Percentiles rank a stretch among this genome's conserved stretches.
These are phyloP conservation scores for Saccharomycopsis oosterbeekiorum DNA, from an alignment of 805 yeast genomes.

Conservation along the genomic window DNA sequence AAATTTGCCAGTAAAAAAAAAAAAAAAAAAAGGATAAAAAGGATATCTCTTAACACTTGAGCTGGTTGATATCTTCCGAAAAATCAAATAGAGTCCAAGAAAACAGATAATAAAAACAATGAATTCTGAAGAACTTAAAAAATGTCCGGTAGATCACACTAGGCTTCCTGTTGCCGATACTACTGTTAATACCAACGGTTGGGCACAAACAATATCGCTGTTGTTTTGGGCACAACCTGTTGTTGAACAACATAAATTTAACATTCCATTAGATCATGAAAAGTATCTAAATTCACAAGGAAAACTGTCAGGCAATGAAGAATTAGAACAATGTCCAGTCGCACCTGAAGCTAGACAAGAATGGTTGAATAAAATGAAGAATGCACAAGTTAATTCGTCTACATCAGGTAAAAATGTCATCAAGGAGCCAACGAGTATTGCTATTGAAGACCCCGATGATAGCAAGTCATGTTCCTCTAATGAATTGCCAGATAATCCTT, in stretches of 20 bases:
- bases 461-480: conserved; percentile 30
- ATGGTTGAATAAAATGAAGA: conserved; percentile 36
- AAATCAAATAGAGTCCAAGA: neutral
- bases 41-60: neutral
- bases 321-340: conserved; percentile 45
- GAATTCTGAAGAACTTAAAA: neutral
- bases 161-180: neutral
- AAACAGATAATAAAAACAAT: neutral
- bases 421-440: conserved; percentile 1
- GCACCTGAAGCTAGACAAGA: conserved; percentile 49
- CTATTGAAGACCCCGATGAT: neutral
- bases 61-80: neutral
- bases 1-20: neutral
- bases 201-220: neutral
- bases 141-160: conserved; percentile 13
- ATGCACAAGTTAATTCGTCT: neutral
- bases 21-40: neutral
- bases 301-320: neutral
- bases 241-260: neutral
- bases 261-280: neutral
- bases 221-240: conserved; percentile 11
- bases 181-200: neutral
- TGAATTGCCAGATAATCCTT: conserved; percentile 28
- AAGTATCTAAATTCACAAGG: neutral
- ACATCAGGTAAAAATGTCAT: neutral